These are phyloP conservation scores for Podospora conica DNA, from an alignment of 495 filamentous ascomycete genomes.

Conservation along the genomic window DNA sequence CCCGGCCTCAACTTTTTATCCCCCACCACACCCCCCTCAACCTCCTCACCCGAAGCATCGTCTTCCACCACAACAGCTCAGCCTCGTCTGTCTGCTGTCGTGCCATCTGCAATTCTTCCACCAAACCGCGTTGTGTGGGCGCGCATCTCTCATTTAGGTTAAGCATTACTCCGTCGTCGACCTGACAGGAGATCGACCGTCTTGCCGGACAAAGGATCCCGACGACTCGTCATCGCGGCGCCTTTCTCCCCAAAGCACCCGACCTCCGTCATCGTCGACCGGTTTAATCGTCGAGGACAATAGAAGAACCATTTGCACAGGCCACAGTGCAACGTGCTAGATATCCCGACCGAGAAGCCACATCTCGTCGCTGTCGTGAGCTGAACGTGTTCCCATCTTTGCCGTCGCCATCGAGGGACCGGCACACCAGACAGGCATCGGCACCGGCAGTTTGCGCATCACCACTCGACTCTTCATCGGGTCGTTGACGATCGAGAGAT, in stretches of 20 bases:
- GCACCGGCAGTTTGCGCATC: not conserved
- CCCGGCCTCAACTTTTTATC: constrained; percentile 34
- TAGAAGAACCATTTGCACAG: constrained; percentile 34
- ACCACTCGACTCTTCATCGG: constrained; percentile 2
- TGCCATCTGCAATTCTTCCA: constrained; percentile 17
- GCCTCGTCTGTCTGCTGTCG: constrained; percentile 28
- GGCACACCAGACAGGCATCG: not conserved
- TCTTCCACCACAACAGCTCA: constrained; percentile 27
- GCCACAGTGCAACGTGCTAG: constrained; percentile 30
- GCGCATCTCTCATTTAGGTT: constrained; percentile 34
- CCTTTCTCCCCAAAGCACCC: constrained; percentile 26
- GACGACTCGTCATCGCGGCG: constrained; percentile 20
- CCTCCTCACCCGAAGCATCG: constrained; percentile 20
- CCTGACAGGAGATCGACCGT: constrained; percentile 27
- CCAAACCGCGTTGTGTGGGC: constrained; percentile 31
- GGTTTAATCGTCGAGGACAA: constrained; percentile 28
- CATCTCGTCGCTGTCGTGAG: constrained; percentile 24
- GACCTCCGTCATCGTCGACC: constrained; percentile 33
- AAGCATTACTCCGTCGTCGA: constrained; percentile 28
- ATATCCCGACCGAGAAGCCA: constrained; percentile 18
- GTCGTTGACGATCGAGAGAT: constrained; percentile 34
- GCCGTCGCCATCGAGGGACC: constrained; percentile 7
- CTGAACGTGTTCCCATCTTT: constrained; percentile 15
- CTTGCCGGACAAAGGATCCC: constrained; percentile 28
- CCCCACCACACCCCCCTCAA: constrained; percentile 29